Percentiles rank a stretch among this genome's conserved stretches.
phyloP scores from a whole-genome alignment of 768 basidiomycete species.

The Termitomyces sp. region DNA sequence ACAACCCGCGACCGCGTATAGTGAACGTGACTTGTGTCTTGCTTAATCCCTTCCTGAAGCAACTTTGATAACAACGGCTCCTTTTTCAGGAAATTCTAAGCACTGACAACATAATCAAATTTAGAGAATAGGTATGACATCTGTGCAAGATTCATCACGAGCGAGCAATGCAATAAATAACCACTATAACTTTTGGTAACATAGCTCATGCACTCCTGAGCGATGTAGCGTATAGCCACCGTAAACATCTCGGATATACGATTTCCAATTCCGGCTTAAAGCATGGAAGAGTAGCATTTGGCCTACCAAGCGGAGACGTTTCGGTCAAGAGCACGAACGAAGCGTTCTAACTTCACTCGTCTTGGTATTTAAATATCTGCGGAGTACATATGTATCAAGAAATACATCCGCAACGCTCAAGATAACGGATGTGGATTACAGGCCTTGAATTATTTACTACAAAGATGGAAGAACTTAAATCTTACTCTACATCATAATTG shows the following conservation, averaged over 20 bases:
- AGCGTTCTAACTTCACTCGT: not conserved
- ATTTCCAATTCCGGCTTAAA: not conserved
- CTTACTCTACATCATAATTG: not conserved
- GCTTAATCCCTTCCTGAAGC: too few relatives aligned
- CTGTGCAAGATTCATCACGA: too few relatives aligned
- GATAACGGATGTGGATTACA: not conserved
- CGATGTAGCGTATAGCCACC: too few relatives aligned
- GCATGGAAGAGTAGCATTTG: not conserved
- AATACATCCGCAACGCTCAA: not conserved
- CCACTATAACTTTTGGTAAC: not conserved
- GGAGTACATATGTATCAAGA: too few relatives aligned
- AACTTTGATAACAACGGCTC: too few relatives aligned
- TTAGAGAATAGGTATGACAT: not conserved
- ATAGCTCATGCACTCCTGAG: too few relatives aligned
- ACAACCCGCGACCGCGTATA: constrained; percentile 16
- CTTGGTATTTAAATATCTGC: too few relatives aligned
- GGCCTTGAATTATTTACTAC: not conserved
- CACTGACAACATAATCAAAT: not conserved
- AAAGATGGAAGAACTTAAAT: not conserved
- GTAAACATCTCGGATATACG: not conserved
- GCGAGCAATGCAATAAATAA: too few relatives aligned
- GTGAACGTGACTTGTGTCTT: constrained; percentile 11
- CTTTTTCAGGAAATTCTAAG: not conserved
- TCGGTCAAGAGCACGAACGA: not conserved
- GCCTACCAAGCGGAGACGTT: not conserved